Conservation (phyloP, 495 filamentous ascomycete genomes). For the Cercophora samala region DNA sequence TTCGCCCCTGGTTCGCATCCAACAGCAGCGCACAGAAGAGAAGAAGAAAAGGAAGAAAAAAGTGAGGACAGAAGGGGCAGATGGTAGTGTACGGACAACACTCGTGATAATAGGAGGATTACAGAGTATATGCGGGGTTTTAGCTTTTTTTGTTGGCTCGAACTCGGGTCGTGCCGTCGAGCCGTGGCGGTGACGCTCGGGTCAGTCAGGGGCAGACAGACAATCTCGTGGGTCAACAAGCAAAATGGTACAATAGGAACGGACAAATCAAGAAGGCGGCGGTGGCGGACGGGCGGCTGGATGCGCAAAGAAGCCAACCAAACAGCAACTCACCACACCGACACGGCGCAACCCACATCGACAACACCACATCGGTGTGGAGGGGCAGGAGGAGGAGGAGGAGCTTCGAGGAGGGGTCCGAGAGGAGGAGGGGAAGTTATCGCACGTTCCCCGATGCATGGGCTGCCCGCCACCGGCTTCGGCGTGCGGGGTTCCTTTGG, state of each 20-base stretch:
- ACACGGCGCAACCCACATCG: background rate
- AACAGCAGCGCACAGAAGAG: background rate
- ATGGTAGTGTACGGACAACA: too few species aligned
- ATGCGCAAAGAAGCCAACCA: background rate
- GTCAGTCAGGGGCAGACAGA: background rate
- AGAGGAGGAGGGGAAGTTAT: background rate
- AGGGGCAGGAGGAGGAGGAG: background rate
- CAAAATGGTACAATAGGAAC: background rate
- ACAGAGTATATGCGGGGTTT: conserved; percentile 3
- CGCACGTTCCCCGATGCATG: background rate
- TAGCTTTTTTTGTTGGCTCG: too few species aligned
- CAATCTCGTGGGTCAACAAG: background rate
- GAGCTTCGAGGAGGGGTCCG: background rate
- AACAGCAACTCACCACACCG: background rate
- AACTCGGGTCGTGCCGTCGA: background rate
- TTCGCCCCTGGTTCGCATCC: background rate
- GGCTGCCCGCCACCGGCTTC: conserved; percentile 1
- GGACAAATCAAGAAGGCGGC: background rate
- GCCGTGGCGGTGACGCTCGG: background rate
- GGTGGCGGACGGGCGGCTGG: too few species aligned
- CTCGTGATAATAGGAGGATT: background rate
- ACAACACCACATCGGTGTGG: background rate
- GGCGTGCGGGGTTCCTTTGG: background rate
- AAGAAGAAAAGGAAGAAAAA: background rate
- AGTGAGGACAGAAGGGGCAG: too few species aligned